A percentile compares a stretch with the other conserved stretches of the same genome.
phyloP scores from a whole-genome alignment of 1,139 yeast species.

The Scheffersomyces lignicola region DNA sequence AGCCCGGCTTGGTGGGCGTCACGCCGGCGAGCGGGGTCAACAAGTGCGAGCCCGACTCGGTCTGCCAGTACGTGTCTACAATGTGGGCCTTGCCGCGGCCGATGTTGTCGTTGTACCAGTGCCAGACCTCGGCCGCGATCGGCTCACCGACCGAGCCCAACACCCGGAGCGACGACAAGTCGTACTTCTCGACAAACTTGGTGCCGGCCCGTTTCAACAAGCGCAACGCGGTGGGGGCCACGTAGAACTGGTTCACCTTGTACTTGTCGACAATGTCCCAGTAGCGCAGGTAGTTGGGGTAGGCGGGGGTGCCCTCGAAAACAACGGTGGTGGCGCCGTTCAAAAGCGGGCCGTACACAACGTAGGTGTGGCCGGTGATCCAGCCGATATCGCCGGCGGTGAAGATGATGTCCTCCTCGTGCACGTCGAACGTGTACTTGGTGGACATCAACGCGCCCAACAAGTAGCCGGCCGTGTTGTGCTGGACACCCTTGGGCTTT shows the following conservation, averaged over 20 bases:
- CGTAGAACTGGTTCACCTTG: slow-evolving; percentile 80
- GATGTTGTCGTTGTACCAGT: slow-evolving; percentile 80
- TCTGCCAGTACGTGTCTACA: slow-evolving; percentile 83
- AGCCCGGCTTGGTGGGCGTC: slow-evolving; percentile 77
- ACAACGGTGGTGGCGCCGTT: slow-evolving; percentile 81
- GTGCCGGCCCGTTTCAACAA: slow-evolving; percentile 82
- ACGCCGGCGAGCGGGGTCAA: slow-evolving; percentile 71
- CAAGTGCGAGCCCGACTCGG: slow-evolving; percentile 77
- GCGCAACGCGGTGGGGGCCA: slow-evolving; percentile 88
- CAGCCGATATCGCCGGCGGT: slow-evolving; percentile 91
- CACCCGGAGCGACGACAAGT: slow-evolving; percentile 65
- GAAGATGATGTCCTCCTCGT: slow-evolving; percentile 68
- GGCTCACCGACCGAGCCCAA: slow-evolving; percentile 93
- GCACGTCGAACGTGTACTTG: slow-evolving; percentile 75
- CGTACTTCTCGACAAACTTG: slow-evolving; percentile 60
- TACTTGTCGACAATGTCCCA: slow-evolving; percentile 82
- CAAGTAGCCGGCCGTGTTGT: slow-evolving; percentile 77
- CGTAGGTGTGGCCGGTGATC: slow-evolving; percentile 87
- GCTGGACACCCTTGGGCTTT: slow-evolving; percentile 70
- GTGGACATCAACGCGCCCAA: slow-evolving; percentile 70
- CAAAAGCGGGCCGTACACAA: slow-evolving; percentile 76
- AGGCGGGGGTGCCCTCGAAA: slow-evolving; percentile 86
- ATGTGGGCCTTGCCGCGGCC: slow-evolving; percentile 76
- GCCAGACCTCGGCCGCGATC: slow-evolving; percentile 91
- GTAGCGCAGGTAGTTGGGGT: slow-evolving; percentile 75